Evolutionary conservation across 768 basidiomycete genomes (phyloP).

Genomic region (Clavulina sp.): DNA sequence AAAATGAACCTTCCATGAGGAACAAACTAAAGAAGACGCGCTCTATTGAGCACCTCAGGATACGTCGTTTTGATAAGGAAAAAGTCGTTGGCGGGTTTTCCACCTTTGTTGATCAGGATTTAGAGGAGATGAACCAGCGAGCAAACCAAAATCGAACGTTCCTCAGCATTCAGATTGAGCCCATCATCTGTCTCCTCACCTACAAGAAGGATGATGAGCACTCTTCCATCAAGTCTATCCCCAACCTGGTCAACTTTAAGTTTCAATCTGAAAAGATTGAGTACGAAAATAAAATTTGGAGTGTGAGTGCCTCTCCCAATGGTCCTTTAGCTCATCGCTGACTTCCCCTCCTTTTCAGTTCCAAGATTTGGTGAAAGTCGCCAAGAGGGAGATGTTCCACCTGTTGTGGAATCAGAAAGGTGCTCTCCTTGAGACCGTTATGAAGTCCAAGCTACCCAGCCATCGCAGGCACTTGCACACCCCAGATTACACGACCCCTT

Average conservation of each 20-base stretch:
- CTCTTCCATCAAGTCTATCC: slow-evolving; percentile 14
- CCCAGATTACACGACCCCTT: not conserved
- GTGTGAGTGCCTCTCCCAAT: slow-evolving; percentile 30
- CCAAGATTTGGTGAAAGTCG: not conserved
- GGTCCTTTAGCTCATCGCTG: not conserved
- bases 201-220: slow-evolving; percentile 28
- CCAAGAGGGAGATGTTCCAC: not conserved
- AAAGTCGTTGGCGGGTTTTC: not conserved
- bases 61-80: not conserved
- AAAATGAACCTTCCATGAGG: slow-evolving; percentile 17
- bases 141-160: slow-evolving; percentile 67
- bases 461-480: no score
- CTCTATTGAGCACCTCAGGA: not conserved
- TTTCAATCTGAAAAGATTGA: slow-evolving; percentile 68
- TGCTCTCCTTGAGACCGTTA: not conserved
- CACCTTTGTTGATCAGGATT: not conserved
- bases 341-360: slow-evolving; percentile 1
- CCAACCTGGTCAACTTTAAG: slow-evolving; percentile 53
- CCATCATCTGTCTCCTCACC: slow-evolving; percentile 55
- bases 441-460: not conserved
- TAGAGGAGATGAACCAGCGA: slow-evolving; percentile 28
- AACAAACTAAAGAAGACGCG: not conserved
- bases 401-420: not conserved
- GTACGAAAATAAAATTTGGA: slow-evolving; percentile 69
- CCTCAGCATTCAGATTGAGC: slow-evolving; percentile 48